phyloP scores from a whole-genome alignment of 2,329 filamentous ascomycete genomes.

The Microsporum audouinii region DNA sequence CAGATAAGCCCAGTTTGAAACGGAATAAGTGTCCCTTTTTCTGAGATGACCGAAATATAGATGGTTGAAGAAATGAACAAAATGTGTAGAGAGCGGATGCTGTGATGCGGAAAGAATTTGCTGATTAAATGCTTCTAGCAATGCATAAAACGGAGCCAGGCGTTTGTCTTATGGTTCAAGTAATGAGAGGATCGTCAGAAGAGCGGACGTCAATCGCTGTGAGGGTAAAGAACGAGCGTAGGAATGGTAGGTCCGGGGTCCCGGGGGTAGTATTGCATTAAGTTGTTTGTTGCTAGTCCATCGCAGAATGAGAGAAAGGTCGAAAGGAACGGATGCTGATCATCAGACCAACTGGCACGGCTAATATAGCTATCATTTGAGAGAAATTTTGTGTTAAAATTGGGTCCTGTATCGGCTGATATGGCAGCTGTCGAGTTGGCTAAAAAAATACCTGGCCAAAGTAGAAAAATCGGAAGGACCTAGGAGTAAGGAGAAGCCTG shows the following conservation, averaged over 20 bases:
- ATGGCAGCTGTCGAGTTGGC: neutral
- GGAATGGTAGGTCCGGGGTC: neutral
- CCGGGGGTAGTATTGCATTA: too few relatives aligned
- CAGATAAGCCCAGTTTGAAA: neutral
- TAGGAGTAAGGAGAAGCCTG: neutral
- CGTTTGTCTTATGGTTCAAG: neutral
- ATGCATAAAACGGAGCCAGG: neutral
- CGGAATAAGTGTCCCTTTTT: neutral
- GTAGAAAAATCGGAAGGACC: neutral
- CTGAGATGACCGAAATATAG: neutral
- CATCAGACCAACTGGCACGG: constrained; percentile 7
- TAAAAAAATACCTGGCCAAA: neutral
- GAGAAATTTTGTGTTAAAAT: neutral
- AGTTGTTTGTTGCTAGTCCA: neutral
- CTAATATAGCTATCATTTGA: constrained; percentile 1
- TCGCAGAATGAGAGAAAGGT: neutral
- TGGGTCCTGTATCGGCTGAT: neutral
- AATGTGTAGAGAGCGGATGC: neutral
- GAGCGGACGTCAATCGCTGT: constrained; percentile 7
- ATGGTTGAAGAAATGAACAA: neutral
- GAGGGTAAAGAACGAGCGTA: neutral
- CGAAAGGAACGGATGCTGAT: constrained; percentile 15
- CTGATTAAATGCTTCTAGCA: constrained; percentile 4
- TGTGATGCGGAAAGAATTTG: neutral
- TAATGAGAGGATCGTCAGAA: constrained; percentile 5